Base-by-base conservation (phyloP, 1,139 yeast species). In the Candida dubliniensis region DNA sequence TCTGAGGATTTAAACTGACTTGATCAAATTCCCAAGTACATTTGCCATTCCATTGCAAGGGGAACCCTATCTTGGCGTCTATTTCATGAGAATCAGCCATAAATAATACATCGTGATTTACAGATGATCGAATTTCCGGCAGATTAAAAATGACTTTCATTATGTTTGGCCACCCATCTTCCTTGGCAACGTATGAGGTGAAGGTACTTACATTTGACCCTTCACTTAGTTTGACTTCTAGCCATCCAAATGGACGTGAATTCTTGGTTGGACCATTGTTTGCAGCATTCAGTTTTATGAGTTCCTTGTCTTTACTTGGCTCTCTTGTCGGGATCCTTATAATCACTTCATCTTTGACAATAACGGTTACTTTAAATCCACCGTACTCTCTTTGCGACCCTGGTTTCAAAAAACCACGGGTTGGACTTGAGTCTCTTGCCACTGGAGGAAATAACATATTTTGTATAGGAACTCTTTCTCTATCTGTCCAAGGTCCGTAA, bases 401-500 rank as follows among this genome's bases (percentile, higher is more conserved):
- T 0, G 81, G 71, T 8, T 37, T 41, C 2, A 48, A 45, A 6
- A 78, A 66, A 12, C 53, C 59, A 10, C 57, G 55, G 1, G 74
- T 67, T 0, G 86, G 82, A 6, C 58, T 54, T 0, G 82, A 64
- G 55, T 88, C 88, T 40, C 84, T 67, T 29, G 87, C 80, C 7
- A 82, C 61, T 0, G 77, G 61, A 0, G 99, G 99, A 48, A 84
- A 80, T 34, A 93, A 68, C 67, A 83, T 68, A 8, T 71, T 66
- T 48, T 85, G 93, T 8, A 91, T 57, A 1, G 84, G 79, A 1
- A 74, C 74, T 18, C 96, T 62, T 60, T 93, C 96, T 37, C 91
- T 79, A 48, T 91, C 96, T 0, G 97, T 87, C 97, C 98, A 91
- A 0, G 99, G 96, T 0, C 99, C 99, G 57, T 88, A 91, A 53